Percentiles rank a stretch among this genome's conserved stretches.
These are phyloP conservation scores for Chlamydomonas urium DNA, from an alignment of 139 green algal genomes.

Conservation along the genomic window DNA sequence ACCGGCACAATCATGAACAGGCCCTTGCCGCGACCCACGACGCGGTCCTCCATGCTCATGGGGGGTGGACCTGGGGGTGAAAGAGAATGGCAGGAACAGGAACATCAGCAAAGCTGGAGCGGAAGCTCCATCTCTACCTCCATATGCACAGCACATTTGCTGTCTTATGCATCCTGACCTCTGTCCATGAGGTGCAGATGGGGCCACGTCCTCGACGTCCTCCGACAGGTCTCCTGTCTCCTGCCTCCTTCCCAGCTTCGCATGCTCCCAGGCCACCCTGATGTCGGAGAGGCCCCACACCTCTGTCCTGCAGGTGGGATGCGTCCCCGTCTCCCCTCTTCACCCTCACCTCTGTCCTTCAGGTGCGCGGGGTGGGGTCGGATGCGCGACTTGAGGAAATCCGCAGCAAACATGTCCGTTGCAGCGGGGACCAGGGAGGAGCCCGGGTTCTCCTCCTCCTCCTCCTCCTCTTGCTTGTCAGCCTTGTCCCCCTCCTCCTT, in stretches of 20 bases:
- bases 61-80: neutral
- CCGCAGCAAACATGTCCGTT: conserved; percentile 18
- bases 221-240: too few relatives aligned
- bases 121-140: too few relatives aligned
- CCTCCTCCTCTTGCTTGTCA: conserved; percentile 32
- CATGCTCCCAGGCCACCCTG: neutral
- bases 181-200: neutral
- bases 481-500: conserved; percentile 47
- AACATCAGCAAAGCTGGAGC: too few relatives aligned
- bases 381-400: conserved; percentile 40
- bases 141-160: too few relatives aligned
- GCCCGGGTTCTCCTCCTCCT: neutral
- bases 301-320: neutral
- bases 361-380: conserved; percentile 11
- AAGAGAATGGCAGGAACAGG: neutral
- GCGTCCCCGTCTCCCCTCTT: neutral
- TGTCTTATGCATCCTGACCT: neutral
- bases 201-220: neutral
- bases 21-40: conserved; percentile 1
- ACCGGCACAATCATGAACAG: conserved; percentile 15
- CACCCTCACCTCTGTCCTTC: conserved; percentile 9
- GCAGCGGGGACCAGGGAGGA: conserved; percentile 15
- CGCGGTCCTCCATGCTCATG: neutral
- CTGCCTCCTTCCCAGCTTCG: neutral
- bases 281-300: neutral